A percentile compares a stretch with the other conserved stretches of the same genome.
Conservation (phyloP, 495 filamentous ascomycete genomes). For the Penicillium egyptiacum region DNA sequence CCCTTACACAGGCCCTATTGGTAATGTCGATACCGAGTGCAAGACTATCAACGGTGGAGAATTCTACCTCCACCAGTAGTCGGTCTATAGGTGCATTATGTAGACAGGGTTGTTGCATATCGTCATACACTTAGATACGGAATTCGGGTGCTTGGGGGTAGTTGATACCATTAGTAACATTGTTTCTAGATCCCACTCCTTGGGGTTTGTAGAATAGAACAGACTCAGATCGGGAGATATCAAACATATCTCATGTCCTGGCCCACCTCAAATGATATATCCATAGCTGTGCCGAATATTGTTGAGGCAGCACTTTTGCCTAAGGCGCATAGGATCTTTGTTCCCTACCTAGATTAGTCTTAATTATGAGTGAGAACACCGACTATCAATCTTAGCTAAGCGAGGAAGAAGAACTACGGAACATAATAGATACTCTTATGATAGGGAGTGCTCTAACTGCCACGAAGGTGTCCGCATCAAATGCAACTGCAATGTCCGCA, state of each 20-base stretch:
- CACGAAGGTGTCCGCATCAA: not conserved
- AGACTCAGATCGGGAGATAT: too few relatives aligned
- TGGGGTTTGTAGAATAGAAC: not conserved
- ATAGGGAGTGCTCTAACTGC: too few relatives aligned
- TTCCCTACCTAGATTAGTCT: too few relatives aligned
- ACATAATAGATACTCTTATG: too few relatives aligned
- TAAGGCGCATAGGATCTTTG: too few relatives aligned
- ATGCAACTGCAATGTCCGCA: not conserved
- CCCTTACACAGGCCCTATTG: not conserved
- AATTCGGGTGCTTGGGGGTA: not conserved
- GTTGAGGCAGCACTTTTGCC: too few relatives aligned
- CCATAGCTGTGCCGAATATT: too few relatives aligned
- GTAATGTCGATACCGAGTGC: conserved; percentile 1
- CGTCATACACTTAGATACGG: not conserved
- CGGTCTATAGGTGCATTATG: not conserved
- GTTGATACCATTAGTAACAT: not conserved
- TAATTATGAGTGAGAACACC: too few relatives aligned
- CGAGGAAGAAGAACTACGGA: too few relatives aligned
- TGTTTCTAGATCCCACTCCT: not conserved
- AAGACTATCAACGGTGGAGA: conserved; percentile 5
- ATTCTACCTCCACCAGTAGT: conserved; percentile 2
- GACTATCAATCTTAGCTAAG: too few relatives aligned
- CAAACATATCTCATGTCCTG: too few relatives aligned
- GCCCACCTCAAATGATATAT: too few relatives aligned
- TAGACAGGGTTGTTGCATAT: not conserved